These are phyloP conservation scores for Panicum miliaceum DNA, from an alignment of 176 grass and related monocot species.

Conservation along the genomic window DNA sequence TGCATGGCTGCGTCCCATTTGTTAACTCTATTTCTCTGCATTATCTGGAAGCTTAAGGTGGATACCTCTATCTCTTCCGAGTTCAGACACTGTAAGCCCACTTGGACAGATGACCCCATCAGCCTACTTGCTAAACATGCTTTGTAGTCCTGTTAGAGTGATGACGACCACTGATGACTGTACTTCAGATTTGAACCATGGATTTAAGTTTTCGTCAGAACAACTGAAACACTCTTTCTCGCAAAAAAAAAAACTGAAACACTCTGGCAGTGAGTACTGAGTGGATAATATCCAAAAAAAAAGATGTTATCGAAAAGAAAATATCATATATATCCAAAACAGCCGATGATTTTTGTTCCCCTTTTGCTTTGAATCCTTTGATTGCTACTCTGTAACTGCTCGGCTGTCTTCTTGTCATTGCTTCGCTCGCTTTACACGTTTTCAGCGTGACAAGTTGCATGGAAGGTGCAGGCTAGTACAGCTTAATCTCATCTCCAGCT, in stretches of 20 bases:
- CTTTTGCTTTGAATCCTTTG: not conserved
- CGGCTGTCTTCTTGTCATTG: not conserved
- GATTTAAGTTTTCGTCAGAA: slow-evolving; percentile 17
- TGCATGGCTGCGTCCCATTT: not conserved
- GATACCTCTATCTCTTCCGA: not conserved
- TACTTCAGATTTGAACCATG: not conserved
- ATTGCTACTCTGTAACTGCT: slow-evolving; percentile 25
- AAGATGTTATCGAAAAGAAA: not conserved
- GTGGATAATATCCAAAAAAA: slow-evolving; percentile 4
- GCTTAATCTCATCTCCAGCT: not conserved
- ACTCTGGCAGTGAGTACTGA: not conserved
- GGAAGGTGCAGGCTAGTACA: not conserved
- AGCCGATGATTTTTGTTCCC: not conserved
- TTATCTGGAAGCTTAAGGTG: slow-evolving; percentile 22
- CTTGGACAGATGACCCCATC: not conserved
- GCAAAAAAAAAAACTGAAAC: too few species aligned
- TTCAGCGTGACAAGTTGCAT: not conserved
- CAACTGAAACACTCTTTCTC: not conserved
- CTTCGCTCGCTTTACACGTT: slow-evolving; percentile 34
- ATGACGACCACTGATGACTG: not conserved
- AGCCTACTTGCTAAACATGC: not conserved
- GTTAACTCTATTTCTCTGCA: not conserved
- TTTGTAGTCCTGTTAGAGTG: not conserved
- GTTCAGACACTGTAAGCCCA: slow-evolving; percentile 21
- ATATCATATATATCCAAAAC: slow-evolving; percentile 10